Conservation (phyloP, 306 rosid species). For the Acacia crassicarpa region DNA sequence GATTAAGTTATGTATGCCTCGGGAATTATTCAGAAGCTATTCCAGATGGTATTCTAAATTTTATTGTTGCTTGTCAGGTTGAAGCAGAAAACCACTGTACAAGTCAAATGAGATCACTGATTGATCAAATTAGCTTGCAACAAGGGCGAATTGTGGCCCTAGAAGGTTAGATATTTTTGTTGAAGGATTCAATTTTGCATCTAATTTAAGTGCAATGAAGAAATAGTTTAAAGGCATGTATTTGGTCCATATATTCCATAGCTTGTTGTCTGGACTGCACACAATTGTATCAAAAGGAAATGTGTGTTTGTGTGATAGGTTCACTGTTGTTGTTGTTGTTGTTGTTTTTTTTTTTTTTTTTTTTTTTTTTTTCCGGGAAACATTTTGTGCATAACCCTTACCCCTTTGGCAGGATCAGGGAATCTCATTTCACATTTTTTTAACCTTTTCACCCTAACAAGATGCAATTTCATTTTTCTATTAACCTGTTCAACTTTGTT, state of each 20-base stretch:
- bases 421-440: background rate
- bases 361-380: background rate
- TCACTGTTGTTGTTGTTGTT: background rate
- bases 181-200: background rate
- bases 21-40: background rate
- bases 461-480: background rate
- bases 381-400: background rate
- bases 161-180: conserved; percentile 53
- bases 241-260: background rate
- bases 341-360: background rate
- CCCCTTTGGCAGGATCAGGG: background rate
- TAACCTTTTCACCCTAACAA: background rate
- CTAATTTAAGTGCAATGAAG: background rate
- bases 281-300: background rate
- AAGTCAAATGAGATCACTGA: conserved; percentile 66
- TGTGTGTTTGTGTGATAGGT: background rate
- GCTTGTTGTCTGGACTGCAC: background rate
- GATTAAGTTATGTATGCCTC: background rate
- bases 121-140: conserved; percentile 87
- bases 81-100: conserved; percentile 86
- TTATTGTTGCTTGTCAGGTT: conserved; percentile 50
- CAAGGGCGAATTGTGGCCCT: conserved; percentile 74
- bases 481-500: background rate
- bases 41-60: background rate
- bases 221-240: background rate